Conservation (phyloP, 371 early-diverging fungal genomes). For the Rhizopus delemar region DNA sequence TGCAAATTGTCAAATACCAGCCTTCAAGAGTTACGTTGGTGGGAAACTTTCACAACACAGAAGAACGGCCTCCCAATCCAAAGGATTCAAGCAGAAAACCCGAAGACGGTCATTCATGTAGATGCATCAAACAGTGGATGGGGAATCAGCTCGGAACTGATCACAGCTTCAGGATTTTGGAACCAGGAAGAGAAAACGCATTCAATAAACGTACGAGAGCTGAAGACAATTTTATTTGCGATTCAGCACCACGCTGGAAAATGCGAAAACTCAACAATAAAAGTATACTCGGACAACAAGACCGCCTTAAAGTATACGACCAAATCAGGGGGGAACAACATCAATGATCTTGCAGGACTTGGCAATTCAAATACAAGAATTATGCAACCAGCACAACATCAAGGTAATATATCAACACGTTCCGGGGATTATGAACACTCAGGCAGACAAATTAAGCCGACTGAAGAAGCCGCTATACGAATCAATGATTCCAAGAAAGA, state of each 20-base stretch:
- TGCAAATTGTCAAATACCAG: not conserved
- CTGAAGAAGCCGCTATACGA: constrained; percentile 13
- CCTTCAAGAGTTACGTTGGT: constrained; percentile 10
- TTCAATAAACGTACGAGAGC: constrained; percentile 26
- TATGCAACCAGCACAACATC: constrained; percentile 11
- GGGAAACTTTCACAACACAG: not conserved
- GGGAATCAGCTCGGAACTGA: constrained; percentile 4
- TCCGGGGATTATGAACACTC: constrained; percentile 12
- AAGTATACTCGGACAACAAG: constrained; percentile 22
- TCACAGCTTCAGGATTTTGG: constrained; percentile 22
- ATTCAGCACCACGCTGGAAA: constrained; percentile 10
- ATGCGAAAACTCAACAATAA: not conserved
- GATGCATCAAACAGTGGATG: constrained; percentile 20
- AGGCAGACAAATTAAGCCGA: constrained; percentile 19
- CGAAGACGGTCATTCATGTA: constrained; percentile 4
- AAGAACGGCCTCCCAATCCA: constrained; percentile 21
- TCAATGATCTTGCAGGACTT: constrained; percentile 17
- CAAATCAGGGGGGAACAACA: constrained; percentile 19
- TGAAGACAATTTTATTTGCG: constrained; percentile 17
- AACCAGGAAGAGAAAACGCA: constrained; percentile 7
- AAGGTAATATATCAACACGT: constrained; percentile 17
- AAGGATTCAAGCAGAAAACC: not conserved
- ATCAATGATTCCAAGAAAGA: constrained; percentile 2
- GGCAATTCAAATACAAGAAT: constrained; percentile 16
- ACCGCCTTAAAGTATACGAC: constrained; percentile 28